Evolutionary conservation across 2,329 filamentous ascomycete species (phyloP), one percentile per base, ranked within the genome.

Genomic region (Tolypocladium paradoxum): DNA sequence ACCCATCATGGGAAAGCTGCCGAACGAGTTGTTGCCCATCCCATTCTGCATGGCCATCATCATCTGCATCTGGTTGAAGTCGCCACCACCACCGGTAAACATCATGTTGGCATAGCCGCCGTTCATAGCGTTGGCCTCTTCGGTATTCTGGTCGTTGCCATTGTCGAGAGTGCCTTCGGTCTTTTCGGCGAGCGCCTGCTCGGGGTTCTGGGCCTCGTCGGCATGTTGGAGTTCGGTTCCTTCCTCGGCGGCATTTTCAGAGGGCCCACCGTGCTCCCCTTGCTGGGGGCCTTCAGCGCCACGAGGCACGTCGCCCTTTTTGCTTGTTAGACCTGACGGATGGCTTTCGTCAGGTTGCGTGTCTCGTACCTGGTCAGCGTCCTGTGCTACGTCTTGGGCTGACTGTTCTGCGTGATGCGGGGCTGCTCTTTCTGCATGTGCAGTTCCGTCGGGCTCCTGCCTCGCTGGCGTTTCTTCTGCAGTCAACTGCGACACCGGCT

Each of bases 1-100:
- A 96, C 91, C 88, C 88, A 96, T 96, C 83, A 92, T 90, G 51
- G 86, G 77, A 64, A 85, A 85, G 56, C 73, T 73, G 54, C 76
- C 75, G 63, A 83, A 84, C 2, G 71, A 70, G 59, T 72, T 75
- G 33, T 74, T 68, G 46, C 73, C 74, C 78, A 84, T 84, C 60
- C 81, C 80, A 63, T 86, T 79, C 70, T 87, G 78, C 86, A 90
- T 80, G 70, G 82, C 75, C 83, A 87, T 85, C 84, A 88, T 81
- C 83, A 82, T 82, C 68, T 88, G 85, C 83, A 91, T 88, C 76
- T 87, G 83, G 64, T 83, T 86, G 69, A 88, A 84, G 62, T 86
- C 83, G 54, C 78, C 79, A 57, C 77, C 76, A 63, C 79, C 76
- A 63, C 79, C 81, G 64, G 75, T 61, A 29, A 79, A 86, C 63